Percentiles rank a stretch among this genome's conserved stretches.
These are phyloP conservation scores for Pseudogymnoascus destructans DNA, from an alignment of 2,329 filamentous ascomycete genomes.

Conservation along the genomic window DNA sequence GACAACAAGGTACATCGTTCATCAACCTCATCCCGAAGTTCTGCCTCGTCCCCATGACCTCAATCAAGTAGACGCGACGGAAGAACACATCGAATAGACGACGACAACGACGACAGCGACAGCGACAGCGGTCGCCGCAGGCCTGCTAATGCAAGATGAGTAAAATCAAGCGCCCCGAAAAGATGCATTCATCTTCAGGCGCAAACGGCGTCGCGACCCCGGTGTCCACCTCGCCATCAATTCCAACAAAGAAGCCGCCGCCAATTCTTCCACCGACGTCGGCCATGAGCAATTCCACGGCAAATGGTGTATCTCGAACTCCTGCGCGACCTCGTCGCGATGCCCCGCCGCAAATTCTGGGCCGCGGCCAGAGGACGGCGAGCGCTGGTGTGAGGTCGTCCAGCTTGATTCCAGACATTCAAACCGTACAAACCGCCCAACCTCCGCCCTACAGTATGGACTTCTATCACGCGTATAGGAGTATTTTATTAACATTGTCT, in stretches of 20 bases:
- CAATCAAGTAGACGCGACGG: slow-evolving; percentile 6
- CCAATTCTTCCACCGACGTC: slow-evolving; percentile 39
- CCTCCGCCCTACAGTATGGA: slow-evolving; percentile 40
- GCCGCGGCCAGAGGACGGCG: slow-evolving; percentile 36
- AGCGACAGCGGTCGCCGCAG: slow-evolving; percentile 6
- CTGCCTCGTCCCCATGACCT: slow-evolving; percentile 8
- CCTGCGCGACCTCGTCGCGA: slow-evolving; percentile 49
- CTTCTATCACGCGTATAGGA: slow-evolving; percentile 13
- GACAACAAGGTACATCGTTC: slow-evolving; percentile 8
- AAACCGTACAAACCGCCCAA: slow-evolving; percentile 29
- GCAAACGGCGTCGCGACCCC: slow-evolving; percentile 10
- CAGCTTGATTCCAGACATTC: slow-evolving; percentile 34
- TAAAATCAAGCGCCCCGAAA: slow-evolving; percentile 10
- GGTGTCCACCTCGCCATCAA: slow-evolving; percentile 32
- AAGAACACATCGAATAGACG: slow-evolving; percentile 1
- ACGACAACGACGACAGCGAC: not conserved
- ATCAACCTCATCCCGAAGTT: slow-evolving; percentile 9
- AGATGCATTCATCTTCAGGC: slow-evolving; percentile 3
- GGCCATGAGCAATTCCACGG: slow-evolving; percentile 32
- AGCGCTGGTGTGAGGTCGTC: slow-evolving; percentile 38
- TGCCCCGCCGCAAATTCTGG: slow-evolving; percentile 31
- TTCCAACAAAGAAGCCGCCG: slow-evolving; percentile 42
- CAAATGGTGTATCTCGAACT: slow-evolving; percentile 33
- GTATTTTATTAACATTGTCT: slow-evolving; percentile 14
- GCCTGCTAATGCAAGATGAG: slow-evolving; percentile 9